A percentile compares a stretch with the other conserved stretches of the same genome.
These are phyloP conservation scores for Eudorina sp. DNA, from an alignment of 139 green algal genomes.

Conservation along the genomic window DNA sequence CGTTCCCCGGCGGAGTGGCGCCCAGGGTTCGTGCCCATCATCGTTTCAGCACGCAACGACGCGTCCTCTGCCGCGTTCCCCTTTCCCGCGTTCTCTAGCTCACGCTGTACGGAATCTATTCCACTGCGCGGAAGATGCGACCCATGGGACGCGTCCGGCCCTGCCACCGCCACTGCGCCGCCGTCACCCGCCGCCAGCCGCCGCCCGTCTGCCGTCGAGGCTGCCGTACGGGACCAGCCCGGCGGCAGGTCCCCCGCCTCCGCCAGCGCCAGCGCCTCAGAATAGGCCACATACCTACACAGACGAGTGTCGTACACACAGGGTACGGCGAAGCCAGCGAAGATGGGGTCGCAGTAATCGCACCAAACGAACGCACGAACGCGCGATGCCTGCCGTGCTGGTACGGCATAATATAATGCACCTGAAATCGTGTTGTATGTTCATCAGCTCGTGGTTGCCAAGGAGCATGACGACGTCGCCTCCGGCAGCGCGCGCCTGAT, in stretches of 20 bases:
- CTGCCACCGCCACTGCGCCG: background rate
- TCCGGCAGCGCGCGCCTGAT: conserved; percentile 16
- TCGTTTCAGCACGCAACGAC: background rate
- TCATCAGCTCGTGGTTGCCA: conserved; percentile 64
- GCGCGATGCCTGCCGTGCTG: no score
- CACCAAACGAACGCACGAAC: background rate
- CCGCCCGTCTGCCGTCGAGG: background rate
- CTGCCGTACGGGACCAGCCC: background rate
- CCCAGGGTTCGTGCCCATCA: background rate
- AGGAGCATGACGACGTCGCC: conserved; percentile 51
- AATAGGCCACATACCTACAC: conserved; percentile 7
- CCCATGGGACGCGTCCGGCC: background rate
- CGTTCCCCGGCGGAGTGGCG: background rate
- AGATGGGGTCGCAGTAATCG: no score
- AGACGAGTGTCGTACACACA: background rate
- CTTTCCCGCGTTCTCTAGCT: background rate
- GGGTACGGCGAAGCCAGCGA: background rate
- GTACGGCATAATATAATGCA: no score
- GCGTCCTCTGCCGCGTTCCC: background rate
- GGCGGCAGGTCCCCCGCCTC: background rate
- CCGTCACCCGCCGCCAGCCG: background rate
- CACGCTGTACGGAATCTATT: background rate
- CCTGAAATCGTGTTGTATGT: conserved; percentile 55
- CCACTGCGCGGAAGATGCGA: background rate
- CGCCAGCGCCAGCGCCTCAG: background rate